Percentiles rank a stretch among this genome's conserved stretches.
These are phyloP conservation scores for Arthrocladium fulminans DNA, from an alignment of 2,329 filamentous ascomycete species.

Conservation along the genomic window DNA sequence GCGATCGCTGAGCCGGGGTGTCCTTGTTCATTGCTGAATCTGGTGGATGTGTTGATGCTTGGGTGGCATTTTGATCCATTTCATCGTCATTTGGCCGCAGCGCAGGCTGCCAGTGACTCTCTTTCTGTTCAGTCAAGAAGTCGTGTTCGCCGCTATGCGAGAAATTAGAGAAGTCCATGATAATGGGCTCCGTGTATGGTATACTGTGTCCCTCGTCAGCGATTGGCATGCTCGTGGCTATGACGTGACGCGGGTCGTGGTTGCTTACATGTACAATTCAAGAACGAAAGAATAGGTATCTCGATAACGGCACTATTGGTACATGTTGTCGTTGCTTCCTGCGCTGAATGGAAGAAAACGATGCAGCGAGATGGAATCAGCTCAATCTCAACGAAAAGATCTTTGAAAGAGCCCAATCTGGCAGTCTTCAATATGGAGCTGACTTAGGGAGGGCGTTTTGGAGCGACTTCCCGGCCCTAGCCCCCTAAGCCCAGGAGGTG, in stretches of 20 bases:
- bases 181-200: slow-evolving; percentile 1
- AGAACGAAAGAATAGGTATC: slow-evolving; percentile 1
- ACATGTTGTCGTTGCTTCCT: slow-evolving; percentile 10
- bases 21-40: not conserved
- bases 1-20: not conserved
- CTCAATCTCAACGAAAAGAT: not conserved
- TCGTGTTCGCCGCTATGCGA: slow-evolving; percentile 4
- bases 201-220: slow-evolving; percentile 10
- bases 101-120: slow-evolving; percentile 48
- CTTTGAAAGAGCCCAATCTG: slow-evolving; percentile 1
- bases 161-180: slow-evolving; percentile 9
- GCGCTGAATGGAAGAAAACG: not conserved
- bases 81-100: slow-evolving; percentile 36
- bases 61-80: not conserved
- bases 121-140: not conserved
- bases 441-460: too few relatives aligned
- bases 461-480: not conserved
- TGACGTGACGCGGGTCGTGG: not conserved
- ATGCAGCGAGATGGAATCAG: not conserved
- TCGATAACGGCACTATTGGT: slow-evolving; percentile 12
- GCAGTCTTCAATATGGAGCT: not conserved
- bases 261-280: slow-evolving; percentile 12
- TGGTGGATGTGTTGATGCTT: not conserved
- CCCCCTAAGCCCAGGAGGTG: too few relatives aligned
- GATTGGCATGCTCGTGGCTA: not conserved